Conservation (phyloP, 352 stramenopile genomes). For the Phytophthora lateralis region DNA sequence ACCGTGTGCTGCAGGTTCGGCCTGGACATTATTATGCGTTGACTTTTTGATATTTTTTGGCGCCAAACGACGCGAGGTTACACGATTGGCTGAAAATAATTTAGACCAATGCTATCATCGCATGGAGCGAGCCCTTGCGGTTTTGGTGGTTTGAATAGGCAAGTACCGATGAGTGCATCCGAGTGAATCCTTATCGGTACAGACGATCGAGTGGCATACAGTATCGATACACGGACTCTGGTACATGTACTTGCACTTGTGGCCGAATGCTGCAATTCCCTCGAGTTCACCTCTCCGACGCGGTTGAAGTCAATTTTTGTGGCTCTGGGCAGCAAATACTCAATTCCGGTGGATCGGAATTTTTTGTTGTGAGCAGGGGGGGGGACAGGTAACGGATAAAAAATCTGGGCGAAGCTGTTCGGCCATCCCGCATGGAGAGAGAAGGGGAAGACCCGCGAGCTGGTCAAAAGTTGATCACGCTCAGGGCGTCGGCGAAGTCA, state of each 20-base stretch:
- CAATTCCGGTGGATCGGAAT: slow-evolving; percentile 19
- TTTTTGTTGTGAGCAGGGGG: slow-evolving; percentile 19
- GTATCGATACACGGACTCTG: too few relatives aligned
- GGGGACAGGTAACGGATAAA: background rate
- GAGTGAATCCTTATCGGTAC: too few relatives aligned
- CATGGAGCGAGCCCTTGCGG: too few relatives aligned
- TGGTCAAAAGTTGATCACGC: slow-evolving; percentile 27
- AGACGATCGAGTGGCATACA: too few relatives aligned
- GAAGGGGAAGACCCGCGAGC: slow-evolving; percentile 15
- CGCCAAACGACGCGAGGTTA: background rate
- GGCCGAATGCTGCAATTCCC: background rate
- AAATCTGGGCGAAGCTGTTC: slow-evolving; percentile 14
- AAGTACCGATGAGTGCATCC: too few relatives aligned
- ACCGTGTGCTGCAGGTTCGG: slow-evolving; percentile 56
- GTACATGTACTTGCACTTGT: background rate
- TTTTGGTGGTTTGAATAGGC: too few relatives aligned
- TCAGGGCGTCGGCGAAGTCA: background rate
- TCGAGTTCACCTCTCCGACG: background rate
- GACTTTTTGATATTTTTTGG: slow-evolving; percentile 10
- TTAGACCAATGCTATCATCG: slow-evolving; percentile 12
- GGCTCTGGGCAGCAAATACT: background rate
- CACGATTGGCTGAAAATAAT: background rate
- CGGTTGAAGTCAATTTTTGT: slow-evolving; percentile 9
- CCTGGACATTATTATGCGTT: slow-evolving; percentile 11
- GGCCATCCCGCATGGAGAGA: slow-evolving; percentile 9